Conservation (phyloP, 768 basidiomycete species). For the Harrya chromipes region DNA sequence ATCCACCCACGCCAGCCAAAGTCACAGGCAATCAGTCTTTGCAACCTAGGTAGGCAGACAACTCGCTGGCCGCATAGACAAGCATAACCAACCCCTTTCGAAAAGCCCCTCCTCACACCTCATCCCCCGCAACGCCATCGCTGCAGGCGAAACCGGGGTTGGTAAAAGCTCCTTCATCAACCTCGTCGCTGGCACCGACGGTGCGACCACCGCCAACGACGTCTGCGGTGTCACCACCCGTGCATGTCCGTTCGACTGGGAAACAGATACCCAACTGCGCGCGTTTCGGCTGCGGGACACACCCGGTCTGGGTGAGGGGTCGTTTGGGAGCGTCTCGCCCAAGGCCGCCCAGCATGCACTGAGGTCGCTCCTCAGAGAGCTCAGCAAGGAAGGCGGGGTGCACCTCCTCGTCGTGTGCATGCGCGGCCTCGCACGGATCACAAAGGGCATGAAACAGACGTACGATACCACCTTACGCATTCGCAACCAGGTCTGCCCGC, state of each 20-base stretch:
- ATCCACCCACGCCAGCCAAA: too few relatives aligned
- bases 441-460: constrained; percentile 20
- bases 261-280: constrained; percentile 15
- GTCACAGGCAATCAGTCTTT: too few relatives aligned
- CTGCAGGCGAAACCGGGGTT: constrained; percentile 25
- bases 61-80: neutral
- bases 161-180: constrained; percentile 28
- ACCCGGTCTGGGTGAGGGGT: constrained; percentile 21
- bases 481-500: constrained; percentile 18
- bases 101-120: constrained; percentile 2
- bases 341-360: constrained; percentile 19
- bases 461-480: constrained; percentile 17
- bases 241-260: constrained; percentile 13
- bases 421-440: constrained; percentile 18
- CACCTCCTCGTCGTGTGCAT: constrained; percentile 27
- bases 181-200: constrained; percentile 14
- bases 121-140: constrained; percentile 19
- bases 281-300: constrained; percentile 25
- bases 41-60: constrained; percentile 4
- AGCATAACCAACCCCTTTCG: neutral
- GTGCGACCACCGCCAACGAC: constrained; percentile 20
- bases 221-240: constrained; percentile 21
- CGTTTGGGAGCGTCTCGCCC: constrained; percentile 22
- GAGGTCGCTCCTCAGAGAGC: constrained; percentile 16
- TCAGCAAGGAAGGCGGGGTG: constrained; percentile 21